Percentiles rank a stretch among this genome's conserved stretches.
phyloP scores from a whole-genome alignment of 768 basidiomycete species.

The Cantharellus anzutake region DNA sequence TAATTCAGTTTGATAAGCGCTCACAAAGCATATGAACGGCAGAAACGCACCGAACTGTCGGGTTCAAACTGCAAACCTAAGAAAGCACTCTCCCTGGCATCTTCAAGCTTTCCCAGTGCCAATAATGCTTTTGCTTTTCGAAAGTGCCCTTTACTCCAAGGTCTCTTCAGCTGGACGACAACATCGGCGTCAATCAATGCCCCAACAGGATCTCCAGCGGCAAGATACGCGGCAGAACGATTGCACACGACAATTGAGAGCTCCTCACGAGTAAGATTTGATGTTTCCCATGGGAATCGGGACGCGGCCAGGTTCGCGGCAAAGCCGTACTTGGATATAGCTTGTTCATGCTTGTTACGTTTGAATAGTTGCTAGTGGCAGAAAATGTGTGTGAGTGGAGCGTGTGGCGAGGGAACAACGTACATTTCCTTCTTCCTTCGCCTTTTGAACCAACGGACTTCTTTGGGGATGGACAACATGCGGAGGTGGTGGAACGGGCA shows the following conservation, averaged over 20 bases:
- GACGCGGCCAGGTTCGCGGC: conserved; percentile 60
- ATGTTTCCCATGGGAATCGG: conserved; percentile 81
- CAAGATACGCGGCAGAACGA: conserved; percentile 72
- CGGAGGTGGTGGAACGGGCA: conserved; percentile 64
- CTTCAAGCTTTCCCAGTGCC: conserved; percentile 43
- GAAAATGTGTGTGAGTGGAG: background rate
- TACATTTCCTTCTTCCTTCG: conserved; percentile 93
- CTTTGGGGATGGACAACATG: conserved; percentile 60
- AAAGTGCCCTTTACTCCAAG: conserved; percentile 95
- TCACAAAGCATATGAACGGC: background rate
- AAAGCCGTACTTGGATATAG: conserved; percentile 61
- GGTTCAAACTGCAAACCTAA: conserved; percentile 78
- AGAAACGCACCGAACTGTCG: conserved; percentile 27
- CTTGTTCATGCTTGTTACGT: conserved; percentile 40
- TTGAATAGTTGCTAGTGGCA: conserved; percentile 54
- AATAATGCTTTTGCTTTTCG: conserved; percentile 79
- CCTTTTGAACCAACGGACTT: conserved; percentile 48
- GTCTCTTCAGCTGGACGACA: conserved; percentile 63
- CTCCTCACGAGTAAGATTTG: conserved; percentile 70
- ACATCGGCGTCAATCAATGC: conserved; percentile 82
- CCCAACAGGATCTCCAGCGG: conserved; percentile 51
- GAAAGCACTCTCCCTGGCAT: conserved; percentile 65
- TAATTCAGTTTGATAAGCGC: background rate
- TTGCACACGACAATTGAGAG: conserved; percentile 81
- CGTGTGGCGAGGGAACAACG: conserved; percentile 16